These are phyloP conservation scores for Pholiota adiposa DNA, from an alignment of 1,284 basidiomycete species.

Conservation along the genomic window DNA sequence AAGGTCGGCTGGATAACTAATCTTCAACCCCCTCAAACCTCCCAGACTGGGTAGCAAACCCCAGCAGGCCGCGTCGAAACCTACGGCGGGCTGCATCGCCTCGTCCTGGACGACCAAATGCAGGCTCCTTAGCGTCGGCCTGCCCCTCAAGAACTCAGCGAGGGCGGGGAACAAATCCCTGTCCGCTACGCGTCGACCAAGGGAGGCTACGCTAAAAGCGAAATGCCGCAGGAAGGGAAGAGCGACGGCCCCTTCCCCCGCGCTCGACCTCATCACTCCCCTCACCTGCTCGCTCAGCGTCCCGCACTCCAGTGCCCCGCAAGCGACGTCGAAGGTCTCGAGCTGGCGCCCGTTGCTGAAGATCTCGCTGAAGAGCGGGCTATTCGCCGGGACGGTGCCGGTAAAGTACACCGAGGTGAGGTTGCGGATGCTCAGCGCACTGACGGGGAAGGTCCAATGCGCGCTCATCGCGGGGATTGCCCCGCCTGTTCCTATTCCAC, in stretches of 20 bases:
- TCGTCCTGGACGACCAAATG: slow-evolving; percentile 54
- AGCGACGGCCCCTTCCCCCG: too few species aligned
- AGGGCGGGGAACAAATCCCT: slow-evolving; percentile 69
- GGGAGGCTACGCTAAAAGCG: slow-evolving; percentile 50
- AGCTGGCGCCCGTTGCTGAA: slow-evolving; percentile 63
- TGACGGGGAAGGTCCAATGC: slow-evolving; percentile 59
- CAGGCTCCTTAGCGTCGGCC: slow-evolving; percentile 46
- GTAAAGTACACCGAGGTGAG: slow-evolving; percentile 66
- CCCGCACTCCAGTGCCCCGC: slow-evolving; percentile 47
- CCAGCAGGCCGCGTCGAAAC: slow-evolving; percentile 71
- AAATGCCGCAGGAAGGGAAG: slow-evolving; percentile 70
- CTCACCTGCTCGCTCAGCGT: slow-evolving; percentile 57
- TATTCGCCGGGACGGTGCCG: slow-evolving; percentile 54
- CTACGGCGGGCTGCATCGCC: slow-evolving; percentile 50
- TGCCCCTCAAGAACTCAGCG: slow-evolving; percentile 66
- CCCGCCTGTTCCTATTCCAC: too few species aligned
- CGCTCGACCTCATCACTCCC: slow-evolving; percentile 24
- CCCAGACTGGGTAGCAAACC: slow-evolving; percentile 66
- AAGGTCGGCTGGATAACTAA: slow-evolving; percentile 67
- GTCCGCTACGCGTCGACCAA: slow-evolving; percentile 54
- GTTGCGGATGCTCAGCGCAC: slow-evolving; percentile 59
- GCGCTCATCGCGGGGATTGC: neutral
- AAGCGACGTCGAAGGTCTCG: slow-evolving; percentile 57
- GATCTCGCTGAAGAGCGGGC: slow-evolving; percentile 59
- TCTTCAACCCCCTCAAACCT: slow-evolving; percentile 53